phyloP scores from a whole-genome alignment of 73 alveolate species.

The Paramecium tetraurelia region DNA sequence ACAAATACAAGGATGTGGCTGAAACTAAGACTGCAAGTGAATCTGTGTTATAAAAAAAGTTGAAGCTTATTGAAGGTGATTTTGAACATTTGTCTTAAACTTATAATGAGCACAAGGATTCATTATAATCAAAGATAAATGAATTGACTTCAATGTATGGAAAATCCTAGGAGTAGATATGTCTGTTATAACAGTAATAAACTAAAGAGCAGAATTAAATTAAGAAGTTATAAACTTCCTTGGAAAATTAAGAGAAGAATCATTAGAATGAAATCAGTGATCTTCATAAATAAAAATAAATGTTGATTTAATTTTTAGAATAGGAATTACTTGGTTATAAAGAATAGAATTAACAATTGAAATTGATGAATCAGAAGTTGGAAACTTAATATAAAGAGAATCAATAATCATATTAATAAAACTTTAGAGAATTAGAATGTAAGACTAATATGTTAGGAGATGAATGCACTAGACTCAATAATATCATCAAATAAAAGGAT shows the following conservation, averaged over 20 bases:
- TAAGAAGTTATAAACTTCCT: neutral
- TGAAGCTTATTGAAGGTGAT: conserved; percentile 9
- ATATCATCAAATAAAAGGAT: neutral
- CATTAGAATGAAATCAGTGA: neutral
- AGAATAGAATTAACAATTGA: conserved; percentile 15
- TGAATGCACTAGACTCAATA: conserved; percentile 23
- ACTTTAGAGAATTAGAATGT: conserved; percentile 27
- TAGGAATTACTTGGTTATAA: neutral
- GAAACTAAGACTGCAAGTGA: neutral
- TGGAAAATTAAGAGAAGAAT: neutral
- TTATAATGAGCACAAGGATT: neutral
- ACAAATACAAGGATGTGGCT: neutral
- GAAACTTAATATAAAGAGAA: neutral
- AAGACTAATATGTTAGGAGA: conserved; percentile 33
- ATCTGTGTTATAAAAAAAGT: neutral
- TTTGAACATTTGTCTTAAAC: neutral
- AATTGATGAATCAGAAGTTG: neutral
- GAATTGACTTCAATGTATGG: neutral
- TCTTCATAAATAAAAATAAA: conserved; percentile 9
- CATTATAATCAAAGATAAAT: neutral
- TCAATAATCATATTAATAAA: neutral
- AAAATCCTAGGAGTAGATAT: neutral
- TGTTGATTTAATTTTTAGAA: neutral
- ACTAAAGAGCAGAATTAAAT: neutral
- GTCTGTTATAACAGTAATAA: neutral